Evolutionary conservation across 805 yeast species (phyloP), one percentile per base, ranked within the genome.

Genomic region (Pichia cabralensis): DNA sequence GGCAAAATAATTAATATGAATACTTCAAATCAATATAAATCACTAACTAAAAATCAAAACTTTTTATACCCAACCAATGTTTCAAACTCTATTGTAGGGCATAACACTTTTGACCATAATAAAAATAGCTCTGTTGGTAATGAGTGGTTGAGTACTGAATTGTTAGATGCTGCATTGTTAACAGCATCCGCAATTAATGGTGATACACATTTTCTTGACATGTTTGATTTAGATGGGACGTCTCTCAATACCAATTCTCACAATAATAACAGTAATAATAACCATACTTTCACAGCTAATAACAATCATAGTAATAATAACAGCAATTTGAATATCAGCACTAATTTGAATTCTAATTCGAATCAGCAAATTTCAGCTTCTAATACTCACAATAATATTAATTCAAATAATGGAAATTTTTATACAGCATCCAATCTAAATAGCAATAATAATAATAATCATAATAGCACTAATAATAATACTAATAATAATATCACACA

Each of bases 131-230:
- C 21, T 12, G 29, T 29, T 24, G 78, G 74, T 34, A 70, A 71
- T 36, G 74, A 76, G 44, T 79, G 85, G 85, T 61, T 80, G 16
- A 75, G 85, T 12, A 74, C 70, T 36, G 88, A 80, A 48, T 60
- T 80, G 30, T 52, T 80, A 33, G 84, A 76, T 43, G 86, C 80
- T 46, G 86, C 85, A 0, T 55, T 80, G 19, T 57, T 80, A 41
- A 77, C 86, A 0, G 86, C 86, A 0, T 78, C 83, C 5, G 86
- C 88, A 1, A 56, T 72, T 31, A 71, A 71, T 38, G 76, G 77
- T 31, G 79, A 72, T 39, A 64, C 73, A 5, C 74, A 71, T 37
- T 70, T 73, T 40, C 55, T 74, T 15, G 81, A 76, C 33, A 61
- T 74, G 47, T 63, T 72, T 58, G 59, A 62, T 32, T 45, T 44